Evolutionary conservation across 306 rosid genomes (phyloP), one percentile per base, ranked within the genome.

Genomic region (Betula pendula): DNA sequence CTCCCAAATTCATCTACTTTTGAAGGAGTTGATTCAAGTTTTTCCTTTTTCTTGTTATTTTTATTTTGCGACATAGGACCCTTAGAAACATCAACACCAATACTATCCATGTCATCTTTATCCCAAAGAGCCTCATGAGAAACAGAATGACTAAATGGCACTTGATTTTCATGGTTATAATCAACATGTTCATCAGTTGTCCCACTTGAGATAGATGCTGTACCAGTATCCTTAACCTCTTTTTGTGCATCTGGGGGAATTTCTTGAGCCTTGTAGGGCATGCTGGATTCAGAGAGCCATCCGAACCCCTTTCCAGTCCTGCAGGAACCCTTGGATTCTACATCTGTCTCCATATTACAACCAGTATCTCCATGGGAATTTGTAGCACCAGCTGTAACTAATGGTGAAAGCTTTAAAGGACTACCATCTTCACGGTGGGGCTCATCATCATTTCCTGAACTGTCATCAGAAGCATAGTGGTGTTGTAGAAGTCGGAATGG

Each of bases 1-100:
- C 99, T 95, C 77, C 99, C 99, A 48, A 89, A 95, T 84, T 92
- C 86, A 81, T 95, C 99, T 65, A 90, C 91, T 84, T 89, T 87
- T 22, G 79, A 52, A 40, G 82, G 80, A 83, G 81, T 84, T 48
- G 76, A 50, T 78, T 85, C 86, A 55, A 72, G 17, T 80, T 85
- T 84, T 56, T 75, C 60, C 69, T 83, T 76, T 69, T 81, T 85
- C 63, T 76, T 86, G 48, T 79, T 89, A 68, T 68, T 79, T 77
- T 81, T 87, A 62, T 80, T 86, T 45, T 44, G 85, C 66, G 83
- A 72, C 72, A 66, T 52, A 72, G 51, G 77, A 74, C 70, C 71
- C 71, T 84, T 86, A 19, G 81, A 67, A 58, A 43, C 45, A 75
- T 81, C 84, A 84, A 62, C 75, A 83, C 63, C 75, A 81, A 74